Evolutionary conservation across 116 monocot genomes (phyloP).

Genomic region (Iris pallida): DNA sequence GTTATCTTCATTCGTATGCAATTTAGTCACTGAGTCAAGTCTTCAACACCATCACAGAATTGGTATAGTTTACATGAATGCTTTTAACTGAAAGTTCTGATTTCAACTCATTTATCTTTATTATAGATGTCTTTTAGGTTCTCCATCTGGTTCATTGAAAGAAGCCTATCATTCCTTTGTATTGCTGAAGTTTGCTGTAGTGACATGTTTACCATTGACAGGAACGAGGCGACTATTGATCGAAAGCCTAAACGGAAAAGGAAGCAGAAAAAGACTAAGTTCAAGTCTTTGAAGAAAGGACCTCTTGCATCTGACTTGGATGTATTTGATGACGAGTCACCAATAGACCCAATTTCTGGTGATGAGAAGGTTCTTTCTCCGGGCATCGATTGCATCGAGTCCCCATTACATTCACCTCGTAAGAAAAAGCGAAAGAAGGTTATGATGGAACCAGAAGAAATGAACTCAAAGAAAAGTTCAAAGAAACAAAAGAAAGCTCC

Average conservation of each 20-base stretch:
- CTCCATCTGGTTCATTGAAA: too few species aligned
- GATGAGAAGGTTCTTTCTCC: constrained; percentile 35
- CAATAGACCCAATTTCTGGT: constrained; percentile 17
- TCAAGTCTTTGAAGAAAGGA: constrained; percentile 89
- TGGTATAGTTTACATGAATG: too few species aligned
- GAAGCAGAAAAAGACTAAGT: constrained; percentile 76
- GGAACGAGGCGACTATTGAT: constrained; percentile 22
- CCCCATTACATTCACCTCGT: constrained; percentile 26
- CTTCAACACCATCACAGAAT: too few species aligned
- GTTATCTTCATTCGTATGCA: too few species aligned
- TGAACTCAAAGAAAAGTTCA: constrained; percentile 28
- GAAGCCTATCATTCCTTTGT: background rate
- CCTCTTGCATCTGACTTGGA: constrained; percentile 55
- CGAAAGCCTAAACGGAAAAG: constrained; percentile 69
- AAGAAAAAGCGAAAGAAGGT: constrained; percentile 60
- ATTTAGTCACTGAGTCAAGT: too few species aligned
- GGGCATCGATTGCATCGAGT: constrained; percentile 23
- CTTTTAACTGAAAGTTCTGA: too few species aligned
- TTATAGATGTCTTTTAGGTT: too few species aligned
- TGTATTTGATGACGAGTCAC: constrained; percentile 32
- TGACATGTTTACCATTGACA: constrained; percentile 16
- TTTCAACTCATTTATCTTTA: too few species aligned
- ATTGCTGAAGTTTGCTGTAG: background rate
- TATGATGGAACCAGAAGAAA: constrained; percentile 33
- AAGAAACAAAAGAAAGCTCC: constrained; percentile 59